These are phyloP conservation scores for Pichiaceae sp. DNA, from an alignment of 1,139 yeast genomes.

Conservation along the genomic window DNA sequence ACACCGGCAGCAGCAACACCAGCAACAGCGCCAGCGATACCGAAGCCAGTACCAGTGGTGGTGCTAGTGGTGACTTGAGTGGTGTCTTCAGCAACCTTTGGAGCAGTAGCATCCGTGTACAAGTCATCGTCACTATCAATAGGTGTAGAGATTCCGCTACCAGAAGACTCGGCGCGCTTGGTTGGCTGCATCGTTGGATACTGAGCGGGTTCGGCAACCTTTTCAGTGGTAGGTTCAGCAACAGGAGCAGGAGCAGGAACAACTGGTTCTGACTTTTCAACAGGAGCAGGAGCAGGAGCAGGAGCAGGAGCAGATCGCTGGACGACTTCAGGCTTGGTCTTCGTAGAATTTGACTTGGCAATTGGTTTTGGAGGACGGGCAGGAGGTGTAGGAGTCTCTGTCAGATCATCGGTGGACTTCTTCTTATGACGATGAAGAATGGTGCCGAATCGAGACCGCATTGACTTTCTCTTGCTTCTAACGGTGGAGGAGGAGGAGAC, in stretches of 20 bases:
- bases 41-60: neutral
- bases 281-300: neutral
- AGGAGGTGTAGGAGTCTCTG: too few species aligned
- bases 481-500: conserved; percentile 9
- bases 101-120: neutral
- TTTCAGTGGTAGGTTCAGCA: neutral
- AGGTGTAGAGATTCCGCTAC: neutral
- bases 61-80: neutral
- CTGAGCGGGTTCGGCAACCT: neutral
- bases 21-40: neutral
- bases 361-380: too few species aligned
- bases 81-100: neutral
- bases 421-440: conserved; percentile 54
- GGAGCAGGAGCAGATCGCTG: neutral
- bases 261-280: neutral
- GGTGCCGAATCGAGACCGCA: conserved; percentile 79
- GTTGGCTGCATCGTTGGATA: conserved; percentile 19
- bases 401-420: conserved; percentile 20
- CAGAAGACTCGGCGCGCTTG: neutral
- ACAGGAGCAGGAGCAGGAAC: neutral
- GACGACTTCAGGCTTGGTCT: neutral
- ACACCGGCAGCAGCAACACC: neutral
- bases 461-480: conserved; percentile 21
- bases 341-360: too few species aligned
- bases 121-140: neutral